Evolutionary conservation across 1,139 yeast genomes (phyloP), one percentile per base, ranked within the genome.

Genomic region (Blastobotrys buckinghamii): DNA sequence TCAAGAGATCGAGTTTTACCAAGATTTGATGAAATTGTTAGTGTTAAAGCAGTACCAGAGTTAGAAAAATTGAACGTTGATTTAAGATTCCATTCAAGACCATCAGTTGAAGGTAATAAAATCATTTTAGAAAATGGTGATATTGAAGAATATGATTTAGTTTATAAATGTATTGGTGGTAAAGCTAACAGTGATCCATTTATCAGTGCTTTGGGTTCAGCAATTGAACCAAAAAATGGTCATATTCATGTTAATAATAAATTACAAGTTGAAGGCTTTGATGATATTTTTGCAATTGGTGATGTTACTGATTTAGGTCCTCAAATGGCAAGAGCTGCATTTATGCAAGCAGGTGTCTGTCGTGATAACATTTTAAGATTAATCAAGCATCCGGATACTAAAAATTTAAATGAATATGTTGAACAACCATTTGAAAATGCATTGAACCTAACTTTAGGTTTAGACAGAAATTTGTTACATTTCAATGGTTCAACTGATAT

Each of bases 261-360:
- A 7, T 45, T 58, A n/a, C 60, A 58, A 45, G 51, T 51, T 15
- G 53, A 46, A 29, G 45, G 35, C 13, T 44, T 38, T 22, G 37
- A 20, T 33, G 45, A 52, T 27, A 47, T 58, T 17, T 58, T 57
- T 43, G 59, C 59, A 1, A 30, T 58, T n/a, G 61, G 61, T 26
- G 61, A 58, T 38, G 53, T 57, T 35, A 50, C 51, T 12, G 44
- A 45, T 39, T 34, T 36, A 17, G 51, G 49, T 5, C 57, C 57
- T n/a, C 53, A 54, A 30, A 53, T 53, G 55, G 57, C 55, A 2
- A 47, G 54, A 17, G 49, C 55, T 9, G 54, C 55, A 10, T 44
- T 46, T 20, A 51, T 45, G 26, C 56, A 54, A 42, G 55, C 53
- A 6, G 36, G 41, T 8, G 49, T 53, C 17, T 50, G 48, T 6